Evolutionary conservation across 768 basidiomycete genomes (phyloP), one percentile per base, ranked within the genome.

Genomic region (Termitomyces bulborhizus): DNA sequence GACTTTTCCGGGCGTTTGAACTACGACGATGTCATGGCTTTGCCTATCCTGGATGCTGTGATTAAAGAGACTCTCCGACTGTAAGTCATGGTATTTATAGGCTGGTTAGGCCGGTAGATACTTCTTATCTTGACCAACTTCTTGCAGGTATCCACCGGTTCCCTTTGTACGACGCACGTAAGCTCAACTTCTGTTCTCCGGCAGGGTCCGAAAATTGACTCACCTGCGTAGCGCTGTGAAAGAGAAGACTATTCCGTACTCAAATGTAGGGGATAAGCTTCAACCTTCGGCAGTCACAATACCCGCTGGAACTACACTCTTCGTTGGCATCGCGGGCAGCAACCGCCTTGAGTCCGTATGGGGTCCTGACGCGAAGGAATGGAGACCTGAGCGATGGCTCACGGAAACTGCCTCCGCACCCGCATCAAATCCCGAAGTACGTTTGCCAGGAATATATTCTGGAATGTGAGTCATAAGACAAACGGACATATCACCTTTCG

Each of bases 331-430:
- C 41, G 65, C 73, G 5, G 75, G 74, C 1, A 71, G 71, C 26
- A 82, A 84, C 58, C 68, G 78, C 9, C 66, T 79, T 18, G 73
- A 76, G 57, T 71, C 72, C 5, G 62, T 83, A 0, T 83, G 81
- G 83, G 82, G 83, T 9, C 51, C 64, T 13, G 72, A 74, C 48
- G 73, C 74, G 6, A 69, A 71, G 41, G 70, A 79, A 52, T 84
- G 82, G 80, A 76, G 73, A 44, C 81, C 82, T 4, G 74, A 79
- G 55, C 67, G 82, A 43, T 83, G 81, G 81, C 57, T 82, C 1
- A 53, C 51, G 4, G 54, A 63, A 3, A 56, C 61, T 21, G 63
- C 59, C 6, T 60, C 46, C 29, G 42, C 59, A 4, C 60, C 46
- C 29, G 42, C 8, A 27, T 43, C 37, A 21, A 46, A 42, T 36